Conservation (phyloP, 139 green algal species). For the Trebouxia sp. region DNA sequence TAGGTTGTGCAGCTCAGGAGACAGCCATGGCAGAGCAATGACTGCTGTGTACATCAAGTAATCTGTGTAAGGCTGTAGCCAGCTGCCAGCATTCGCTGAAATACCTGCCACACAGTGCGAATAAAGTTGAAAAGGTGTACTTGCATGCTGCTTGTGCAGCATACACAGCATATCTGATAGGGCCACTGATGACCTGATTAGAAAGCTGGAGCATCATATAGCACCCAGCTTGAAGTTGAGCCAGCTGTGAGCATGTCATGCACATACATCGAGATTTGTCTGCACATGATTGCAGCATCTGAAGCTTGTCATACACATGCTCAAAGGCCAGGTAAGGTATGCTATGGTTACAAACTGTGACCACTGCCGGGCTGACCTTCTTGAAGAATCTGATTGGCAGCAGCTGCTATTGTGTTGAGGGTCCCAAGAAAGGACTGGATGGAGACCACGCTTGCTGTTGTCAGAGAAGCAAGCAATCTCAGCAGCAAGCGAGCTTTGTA, state of each 20-base stretch:
- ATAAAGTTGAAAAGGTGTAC: background rate
- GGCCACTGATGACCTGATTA: too few relatives aligned
- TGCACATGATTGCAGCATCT: too few relatives aligned
- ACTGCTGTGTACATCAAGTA: conserved; percentile 66
- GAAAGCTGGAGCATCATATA: background rate
- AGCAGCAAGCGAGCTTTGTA: conserved; percentile 67
- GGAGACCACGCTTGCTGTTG: conserved; percentile 55
- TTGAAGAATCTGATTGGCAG: conserved; percentile 33
- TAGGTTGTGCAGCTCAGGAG: conserved; percentile 49
- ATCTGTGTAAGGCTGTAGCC: conserved; percentile 81
- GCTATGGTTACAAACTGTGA: background rate
- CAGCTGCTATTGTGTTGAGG: conserved; percentile 53
- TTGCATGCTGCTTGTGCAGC: background rate
- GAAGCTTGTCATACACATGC: too few relatives aligned
- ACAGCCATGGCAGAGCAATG: conserved; percentile 72
- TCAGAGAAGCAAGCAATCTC: conserved; percentile 65
- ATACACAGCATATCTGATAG: background rate
- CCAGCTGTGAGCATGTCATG: background rate
- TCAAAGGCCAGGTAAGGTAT: background rate
- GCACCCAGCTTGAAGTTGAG: background rate
- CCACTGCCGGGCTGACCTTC: conserved; percentile 11
- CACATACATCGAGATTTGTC: too few relatives aligned
- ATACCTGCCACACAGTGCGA: background rate
- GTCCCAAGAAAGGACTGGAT: conserved; percentile 45
- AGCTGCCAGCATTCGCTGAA: conserved; percentile 32